Evolutionary conservation across 2,329 filamentous ascomycete species (phyloP).

Genomic region (Aspergillus transmontanensis): DNA sequence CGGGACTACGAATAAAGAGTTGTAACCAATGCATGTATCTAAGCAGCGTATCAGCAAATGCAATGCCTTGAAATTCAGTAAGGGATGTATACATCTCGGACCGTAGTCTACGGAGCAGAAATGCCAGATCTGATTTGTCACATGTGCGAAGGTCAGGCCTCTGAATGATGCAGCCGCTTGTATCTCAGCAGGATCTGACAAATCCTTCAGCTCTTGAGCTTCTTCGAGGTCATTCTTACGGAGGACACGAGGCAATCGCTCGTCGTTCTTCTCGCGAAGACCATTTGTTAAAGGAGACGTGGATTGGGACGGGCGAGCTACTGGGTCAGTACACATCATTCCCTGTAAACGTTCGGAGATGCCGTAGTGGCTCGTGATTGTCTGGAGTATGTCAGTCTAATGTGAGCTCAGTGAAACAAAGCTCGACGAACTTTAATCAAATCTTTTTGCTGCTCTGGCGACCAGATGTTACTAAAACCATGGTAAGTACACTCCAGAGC

Average conservation of each 20-base stretch:
- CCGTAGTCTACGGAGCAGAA: constrained; percentile 74
- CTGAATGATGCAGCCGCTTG: constrained; percentile 29
- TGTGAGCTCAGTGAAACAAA: neutral
- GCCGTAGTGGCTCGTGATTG: constrained; percentile 64
- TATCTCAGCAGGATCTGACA: constrained; percentile 23
- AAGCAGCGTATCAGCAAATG: constrained; percentile 19
- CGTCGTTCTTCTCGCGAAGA: constrained; percentile 11
- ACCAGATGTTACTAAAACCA: constrained; percentile 66
- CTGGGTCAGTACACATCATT: constrained; percentile 63
- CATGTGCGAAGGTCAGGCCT: constrained; percentile 55
- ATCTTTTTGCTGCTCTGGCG: constrained; percentile 62
- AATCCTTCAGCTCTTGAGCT: constrained; percentile 27
- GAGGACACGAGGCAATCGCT: constrained; percentile 11
- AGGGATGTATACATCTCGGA: constrained; percentile 55
- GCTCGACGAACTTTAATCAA: constrained; percentile 49
- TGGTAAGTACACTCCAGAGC: constrained; percentile 10
- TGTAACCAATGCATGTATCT: constrained; percentile 73
- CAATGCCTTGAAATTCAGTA: constrained; percentile 8
- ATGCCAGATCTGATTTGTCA: constrained; percentile 73
- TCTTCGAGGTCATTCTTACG: constrained; percentile 36
- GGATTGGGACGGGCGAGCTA: constrained; percentile 30
- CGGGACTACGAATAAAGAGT: constrained; percentile 56
- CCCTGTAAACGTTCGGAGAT: constrained; percentile 68
- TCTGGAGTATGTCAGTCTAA: constrained; percentile 22
- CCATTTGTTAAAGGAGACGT: constrained; percentile 16